phyloP scores from a whole-genome alignment of 2,329 filamentous ascomycete species.

The Claviceps monticola region DNA sequence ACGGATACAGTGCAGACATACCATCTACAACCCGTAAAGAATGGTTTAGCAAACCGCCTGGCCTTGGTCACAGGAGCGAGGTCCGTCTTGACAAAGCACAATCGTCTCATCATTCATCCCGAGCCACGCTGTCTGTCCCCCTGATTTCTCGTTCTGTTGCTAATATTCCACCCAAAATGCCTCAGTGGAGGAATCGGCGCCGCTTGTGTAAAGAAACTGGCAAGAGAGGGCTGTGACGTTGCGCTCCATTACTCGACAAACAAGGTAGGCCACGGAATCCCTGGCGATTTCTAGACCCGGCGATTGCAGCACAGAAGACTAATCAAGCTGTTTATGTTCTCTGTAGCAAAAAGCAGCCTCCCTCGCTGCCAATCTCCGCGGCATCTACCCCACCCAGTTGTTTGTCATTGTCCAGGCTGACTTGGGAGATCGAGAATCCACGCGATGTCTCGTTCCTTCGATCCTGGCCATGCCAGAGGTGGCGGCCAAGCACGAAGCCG shows the following conservation, averaged over 20 bases:
- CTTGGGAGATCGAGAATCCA: conserved; percentile 3
- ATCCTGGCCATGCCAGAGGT: background rate
- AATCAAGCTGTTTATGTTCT: background rate
- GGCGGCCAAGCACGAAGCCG: background rate
- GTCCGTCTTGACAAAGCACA: background rate
- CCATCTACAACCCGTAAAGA: conserved; percentile 2
- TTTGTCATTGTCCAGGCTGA: conserved; percentile 4
- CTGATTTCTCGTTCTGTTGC: background rate
- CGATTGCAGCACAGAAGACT: background rate
- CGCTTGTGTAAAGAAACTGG: conserved; percentile 4
- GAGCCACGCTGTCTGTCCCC: background rate
- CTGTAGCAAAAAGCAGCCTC: conserved; percentile 3
- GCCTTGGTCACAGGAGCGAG: conserved; percentile 6
- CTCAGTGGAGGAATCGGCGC: conserved; percentile 5
- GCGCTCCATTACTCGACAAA: conserved; percentile 5
- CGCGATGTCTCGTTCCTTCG: conserved; percentile 1
- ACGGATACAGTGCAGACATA: background rate
- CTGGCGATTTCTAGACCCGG: too few species aligned
- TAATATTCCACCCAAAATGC: background rate
- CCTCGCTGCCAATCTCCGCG: background rate
- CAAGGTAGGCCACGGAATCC: background rate
- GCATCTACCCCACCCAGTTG: conserved; percentile 2
- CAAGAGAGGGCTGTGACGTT: conserved; percentile 5
- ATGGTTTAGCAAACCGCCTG: background rate
- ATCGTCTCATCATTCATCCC: background rate